Percentiles rank a stretch among this genome's conserved stretches.
phyloP scores from a whole-genome alignment of 345 rosid genomes.

The Salix suchowensis region DNA sequence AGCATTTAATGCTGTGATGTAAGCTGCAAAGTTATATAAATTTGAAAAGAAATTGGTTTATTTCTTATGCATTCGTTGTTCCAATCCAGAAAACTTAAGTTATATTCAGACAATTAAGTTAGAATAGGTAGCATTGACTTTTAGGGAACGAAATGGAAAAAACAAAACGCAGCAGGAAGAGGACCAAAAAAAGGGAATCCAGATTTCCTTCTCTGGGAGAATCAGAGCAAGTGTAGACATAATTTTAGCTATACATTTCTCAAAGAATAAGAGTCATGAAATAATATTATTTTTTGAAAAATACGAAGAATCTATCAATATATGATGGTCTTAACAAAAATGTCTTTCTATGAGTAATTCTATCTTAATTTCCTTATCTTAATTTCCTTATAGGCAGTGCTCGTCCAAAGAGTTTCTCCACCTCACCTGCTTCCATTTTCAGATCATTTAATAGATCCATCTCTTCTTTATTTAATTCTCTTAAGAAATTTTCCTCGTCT shows the following conservation, averaged over 20 bases:
- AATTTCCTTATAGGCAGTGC: constrained; percentile 70
- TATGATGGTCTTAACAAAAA: neutral
- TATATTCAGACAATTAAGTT: neutral
- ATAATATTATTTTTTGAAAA: no score
- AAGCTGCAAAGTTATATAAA: neutral
- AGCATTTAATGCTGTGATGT: neutral
- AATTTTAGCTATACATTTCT: constrained; percentile 1
- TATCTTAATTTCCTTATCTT: constrained; percentile 72
- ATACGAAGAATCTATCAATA: neutral
- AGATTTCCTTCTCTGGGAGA: neutral
- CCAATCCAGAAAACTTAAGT: neutral
- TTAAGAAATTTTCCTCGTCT: constrained; percentile 65
- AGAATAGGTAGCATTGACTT: neutral
- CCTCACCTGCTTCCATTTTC: constrained; percentile 79
- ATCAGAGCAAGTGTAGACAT: neutral
- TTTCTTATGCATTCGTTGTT: neutral
- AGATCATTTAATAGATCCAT: constrained; percentile 58
- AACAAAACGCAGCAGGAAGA: neutral
- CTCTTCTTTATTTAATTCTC: constrained; percentile 67
- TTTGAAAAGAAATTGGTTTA: neutral
- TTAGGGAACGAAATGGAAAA: neutral
- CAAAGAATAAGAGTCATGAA: neutral
- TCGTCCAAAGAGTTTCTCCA: constrained; percentile 70
- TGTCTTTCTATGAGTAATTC: neutral
- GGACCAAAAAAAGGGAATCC: neutral